A percentile compares a stretch with the other conserved stretches of the same genome.
phyloP scores from a whole-genome alignment of 2,329 filamentous ascomycete genomes.

The Fusarium beomiforme region DNA sequence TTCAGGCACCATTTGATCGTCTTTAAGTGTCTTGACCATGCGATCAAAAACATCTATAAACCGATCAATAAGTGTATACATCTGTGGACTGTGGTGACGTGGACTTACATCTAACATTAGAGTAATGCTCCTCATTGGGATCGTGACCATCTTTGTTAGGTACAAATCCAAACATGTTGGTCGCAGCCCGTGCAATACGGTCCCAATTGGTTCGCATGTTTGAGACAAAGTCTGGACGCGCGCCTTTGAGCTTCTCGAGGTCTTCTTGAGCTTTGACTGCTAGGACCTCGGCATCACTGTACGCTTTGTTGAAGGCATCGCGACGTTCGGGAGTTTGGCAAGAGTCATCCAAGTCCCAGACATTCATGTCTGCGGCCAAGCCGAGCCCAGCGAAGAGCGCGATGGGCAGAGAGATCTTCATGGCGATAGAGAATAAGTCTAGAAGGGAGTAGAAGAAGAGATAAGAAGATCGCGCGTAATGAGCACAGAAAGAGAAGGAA shows the following conservation, averaged over 20 bases:
- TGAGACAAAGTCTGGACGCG: not conserved
- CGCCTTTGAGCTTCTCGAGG: not conserved
- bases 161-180: not conserved
- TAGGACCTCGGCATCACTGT: not conserved
- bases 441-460: not conserved
- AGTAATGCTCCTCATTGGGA: not conserved
- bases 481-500: not conserved
- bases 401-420: not conserved
- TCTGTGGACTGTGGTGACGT: rapidly evolving
- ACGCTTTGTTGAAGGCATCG: not conserved
- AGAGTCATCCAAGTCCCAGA: slow-evolving; percentile 4
- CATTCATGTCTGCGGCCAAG: not conserved
- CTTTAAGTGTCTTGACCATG: not conserved
- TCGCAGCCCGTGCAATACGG: not conserved
- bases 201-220: not conserved
- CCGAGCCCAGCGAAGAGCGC: not conserved
- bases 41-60: not conserved
- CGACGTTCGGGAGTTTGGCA: not conserved
- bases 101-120: not conserved
- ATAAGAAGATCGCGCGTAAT: not conserved
- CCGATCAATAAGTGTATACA: not conserved
- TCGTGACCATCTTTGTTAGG: not conserved
- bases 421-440: not conserved
- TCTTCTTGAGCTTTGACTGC: not conserved
- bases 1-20: not conserved